Evolutionary conservation across 345 rosid species (phyloP).

Genomic region (Streptanthus diversifolius): DNA sequence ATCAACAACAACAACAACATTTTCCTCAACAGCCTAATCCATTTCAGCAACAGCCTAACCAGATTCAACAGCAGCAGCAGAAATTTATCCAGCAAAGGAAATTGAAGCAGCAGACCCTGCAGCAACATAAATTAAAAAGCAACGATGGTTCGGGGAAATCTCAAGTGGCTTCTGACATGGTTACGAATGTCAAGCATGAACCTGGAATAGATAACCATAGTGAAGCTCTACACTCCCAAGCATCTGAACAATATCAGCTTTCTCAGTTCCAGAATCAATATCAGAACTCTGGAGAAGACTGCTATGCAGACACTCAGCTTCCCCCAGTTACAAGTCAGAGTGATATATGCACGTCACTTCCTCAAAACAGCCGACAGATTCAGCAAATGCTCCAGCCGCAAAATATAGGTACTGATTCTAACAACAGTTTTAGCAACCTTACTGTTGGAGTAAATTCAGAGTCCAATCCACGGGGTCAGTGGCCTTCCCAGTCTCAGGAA

Average conservation of each 20-base stretch:
- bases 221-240: slow-evolving; percentile 51
- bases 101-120: slow-evolving; percentile 61
- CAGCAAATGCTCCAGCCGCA: slow-evolving; percentile 56
- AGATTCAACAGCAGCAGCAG: slow-evolving; percentile 54
- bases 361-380: slow-evolving; percentile 57
- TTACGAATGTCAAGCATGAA: slow-evolving; percentile 58
- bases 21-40: slow-evolving; percentile 59
- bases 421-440: slow-evolving; percentile 43
- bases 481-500: slow-evolving; percentile 62
- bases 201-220: slow-evolving; percentile 54
- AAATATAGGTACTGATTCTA: slow-evolving; percentile 52
- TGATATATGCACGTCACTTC: slow-evolving; percentile 41
- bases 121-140: slow-evolving; percentile 47
- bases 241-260: slow-evolving; percentile 55
- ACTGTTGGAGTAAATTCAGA: slow-evolving; percentile 52
- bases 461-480: slow-evolving; percentile 51
- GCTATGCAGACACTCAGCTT: slow-evolving; percentile 41
- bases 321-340: slow-evolving; percentile 42
- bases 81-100: slow-evolving; percentile 49
- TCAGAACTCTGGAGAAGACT: slow-evolving; percentile 54
- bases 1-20: slow-evolving; percentile 35
- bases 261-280: slow-evolving; percentile 65
- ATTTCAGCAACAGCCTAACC: slow-evolving; percentile 58
- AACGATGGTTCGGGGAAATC: slow-evolving; percentile 55
- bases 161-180: slow-evolving; percentile 51